Conservation (phyloP, 2,329 filamentous ascomycete species). For the Colletotrichum lini region DNA sequence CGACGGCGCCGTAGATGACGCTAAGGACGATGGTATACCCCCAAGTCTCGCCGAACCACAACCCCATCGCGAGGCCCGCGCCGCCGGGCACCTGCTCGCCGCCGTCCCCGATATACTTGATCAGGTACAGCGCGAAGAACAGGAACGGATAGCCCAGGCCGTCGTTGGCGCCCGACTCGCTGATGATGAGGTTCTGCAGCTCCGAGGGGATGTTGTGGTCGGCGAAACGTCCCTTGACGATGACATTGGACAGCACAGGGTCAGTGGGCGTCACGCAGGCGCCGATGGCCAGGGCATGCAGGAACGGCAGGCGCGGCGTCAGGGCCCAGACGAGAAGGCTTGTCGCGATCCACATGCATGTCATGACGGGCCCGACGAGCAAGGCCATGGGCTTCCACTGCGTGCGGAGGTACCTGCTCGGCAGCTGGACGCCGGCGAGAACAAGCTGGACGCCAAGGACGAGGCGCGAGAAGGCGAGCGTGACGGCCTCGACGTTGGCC, state of each 20-base stretch:
- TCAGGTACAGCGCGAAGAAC: constrained; percentile 86
- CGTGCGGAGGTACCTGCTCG: constrained; percentile 82
- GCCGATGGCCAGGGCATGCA: constrained; percentile 85
- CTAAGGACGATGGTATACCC: constrained; percentile 86
- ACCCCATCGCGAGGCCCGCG: constrained; percentile 75
- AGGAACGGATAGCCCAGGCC: constrained; percentile 91
- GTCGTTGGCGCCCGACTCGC: constrained; percentile 91
- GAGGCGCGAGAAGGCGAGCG: constrained; percentile 86
- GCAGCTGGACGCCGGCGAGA: constrained; percentile 88
- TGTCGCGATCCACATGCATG: constrained; percentile 87
- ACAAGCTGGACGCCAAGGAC: constrained; percentile 93
- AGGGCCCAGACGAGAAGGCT: constrained; percentile 84
- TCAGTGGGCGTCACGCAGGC: constrained; percentile 95
- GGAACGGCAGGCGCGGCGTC: constrained; percentile 78
- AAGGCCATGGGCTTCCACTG: constrained; percentile 84
- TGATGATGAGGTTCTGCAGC: constrained; percentile 84
- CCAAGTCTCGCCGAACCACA: constrained; percentile 91
- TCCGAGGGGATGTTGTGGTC: constrained; percentile 89
- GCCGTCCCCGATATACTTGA: constrained; percentile 78
- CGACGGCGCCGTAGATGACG: constrained; percentile 80
- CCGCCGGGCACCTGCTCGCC: constrained; percentile 71
- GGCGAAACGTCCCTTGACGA: constrained; percentile 94
- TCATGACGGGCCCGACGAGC: constrained; percentile 88
- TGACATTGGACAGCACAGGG: constrained; percentile 88
- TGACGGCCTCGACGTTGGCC: constrained; percentile 76